Percentiles rank a stretch among this genome's conserved stretches.
Evolutionary conservation across 2,329 filamentous ascomycete genomes (phyloP).

Genomic region (Aspergillus fijiensis): DNA sequence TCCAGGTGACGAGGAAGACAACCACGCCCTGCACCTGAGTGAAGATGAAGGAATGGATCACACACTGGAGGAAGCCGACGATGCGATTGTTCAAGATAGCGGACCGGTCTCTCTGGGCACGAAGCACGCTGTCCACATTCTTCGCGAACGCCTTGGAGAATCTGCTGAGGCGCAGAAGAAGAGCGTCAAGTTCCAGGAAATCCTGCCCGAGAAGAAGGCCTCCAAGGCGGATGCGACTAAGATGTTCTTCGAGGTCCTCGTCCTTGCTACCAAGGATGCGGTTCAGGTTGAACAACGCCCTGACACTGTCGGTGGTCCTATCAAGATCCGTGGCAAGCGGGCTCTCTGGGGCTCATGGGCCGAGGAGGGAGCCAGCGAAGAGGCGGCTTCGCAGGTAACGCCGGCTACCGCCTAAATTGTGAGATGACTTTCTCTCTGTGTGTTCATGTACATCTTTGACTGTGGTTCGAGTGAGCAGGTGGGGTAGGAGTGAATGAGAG

Average conservation of each 20-base stretch:
- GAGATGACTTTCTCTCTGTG: not conserved
- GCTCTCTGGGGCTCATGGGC: slow-evolving; percentile 98
- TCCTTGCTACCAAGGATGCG: slow-evolving; percentile 95
- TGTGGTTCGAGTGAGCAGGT: not conserved
- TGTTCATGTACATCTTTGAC: slow-evolving; percentile 13
- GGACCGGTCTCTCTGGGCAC: slow-evolving; percentile 88
- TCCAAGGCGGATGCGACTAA: slow-evolving; percentile 91
- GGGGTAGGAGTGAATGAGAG: too few relatives aligned
- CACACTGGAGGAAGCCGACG: slow-evolving; percentile 67
- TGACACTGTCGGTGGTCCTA: slow-evolving; percentile 69
- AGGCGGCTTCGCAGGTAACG: slow-evolving; percentile 38
- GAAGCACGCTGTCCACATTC: slow-evolving; percentile 90
- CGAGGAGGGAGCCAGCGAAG: slow-evolving; percentile 60
- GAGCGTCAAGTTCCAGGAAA: slow-evolving; percentile 83
- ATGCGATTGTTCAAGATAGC: slow-evolving; percentile 79
- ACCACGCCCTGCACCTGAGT: slow-evolving; percentile 42
- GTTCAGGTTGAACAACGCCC: slow-evolving; percentile 90
- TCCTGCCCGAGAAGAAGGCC: slow-evolving; percentile 78
- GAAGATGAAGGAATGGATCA: slow-evolving; percentile 50
- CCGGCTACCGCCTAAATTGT: slow-evolving; percentile 24
- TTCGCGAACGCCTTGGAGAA: slow-evolving; percentile 80
- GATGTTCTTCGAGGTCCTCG: slow-evolving; percentile 98
- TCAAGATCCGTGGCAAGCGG: slow-evolving; percentile 84
- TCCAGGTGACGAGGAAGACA: slow-evolving; percentile 57
- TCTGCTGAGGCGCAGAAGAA: slow-evolving; percentile 69